These are phyloP conservation scores for Candida tammaniensis DNA, from an alignment of 805 yeast species.

Conservation along the genomic window DNA sequence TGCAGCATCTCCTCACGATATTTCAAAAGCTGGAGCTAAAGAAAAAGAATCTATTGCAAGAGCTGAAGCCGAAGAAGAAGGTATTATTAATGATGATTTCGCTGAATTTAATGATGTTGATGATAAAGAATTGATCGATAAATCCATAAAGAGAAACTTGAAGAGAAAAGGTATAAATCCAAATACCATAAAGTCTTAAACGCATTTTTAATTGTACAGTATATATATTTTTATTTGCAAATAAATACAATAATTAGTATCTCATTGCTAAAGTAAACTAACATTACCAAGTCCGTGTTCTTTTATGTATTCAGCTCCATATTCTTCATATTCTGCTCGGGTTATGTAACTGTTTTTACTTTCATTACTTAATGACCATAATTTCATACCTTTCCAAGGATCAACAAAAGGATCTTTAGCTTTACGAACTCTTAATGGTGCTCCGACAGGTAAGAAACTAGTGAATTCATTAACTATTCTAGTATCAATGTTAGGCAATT, in stretches of 20 bases:
- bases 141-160: constrained; percentile 60
- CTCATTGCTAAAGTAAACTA: constrained; percentile 17
- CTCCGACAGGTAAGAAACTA: constrained; percentile 65
- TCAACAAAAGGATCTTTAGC: constrained; percentile 73
- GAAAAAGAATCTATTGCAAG: constrained; percentile 83
- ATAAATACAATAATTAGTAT: too few species aligned
- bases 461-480: constrained; percentile 71
- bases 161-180: constrained; percentile 76
- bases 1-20: constrained; percentile 82
- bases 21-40: constrained; percentile 80
- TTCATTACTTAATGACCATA: constrained; percentile 58
- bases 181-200: constrained; percentile 26
- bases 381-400: constrained; percentile 93
- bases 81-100: constrained; percentile 81
- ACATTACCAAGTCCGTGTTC: constrained; percentile 80
- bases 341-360: constrained; percentile 53
- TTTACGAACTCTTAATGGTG: constrained; percentile 55
- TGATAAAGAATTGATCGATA: constrained; percentile 70
- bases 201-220: background rate
- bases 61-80: constrained; percentile 76
- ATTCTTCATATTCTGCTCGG: constrained; percentile 75
- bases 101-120: constrained; percentile 75
- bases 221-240: too few species aligned
- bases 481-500: constrained; percentile 60
- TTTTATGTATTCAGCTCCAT: constrained; percentile 84